Conservation (phyloP, 2,329 filamentous ascomycete genomes). For the Cucurbitaria berberidis region DNA sequence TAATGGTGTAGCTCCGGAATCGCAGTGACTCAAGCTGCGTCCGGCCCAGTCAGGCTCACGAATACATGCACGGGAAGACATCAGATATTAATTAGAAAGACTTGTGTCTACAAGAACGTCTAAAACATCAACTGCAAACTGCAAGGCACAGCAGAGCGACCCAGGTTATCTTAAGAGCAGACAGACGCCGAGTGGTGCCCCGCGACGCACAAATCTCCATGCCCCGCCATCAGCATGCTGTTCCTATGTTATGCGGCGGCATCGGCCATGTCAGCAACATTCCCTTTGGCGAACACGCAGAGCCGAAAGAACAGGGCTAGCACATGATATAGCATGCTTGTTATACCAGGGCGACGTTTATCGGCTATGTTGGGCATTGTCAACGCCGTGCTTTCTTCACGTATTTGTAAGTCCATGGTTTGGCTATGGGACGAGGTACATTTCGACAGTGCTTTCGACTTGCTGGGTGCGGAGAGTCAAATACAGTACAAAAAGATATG, state of each 20-base stretch:
- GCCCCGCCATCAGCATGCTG: constrained; percentile 14
- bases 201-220: background rate
- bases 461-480: too few relatives aligned
- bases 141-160: background rate
- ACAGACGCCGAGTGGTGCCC: background rate
- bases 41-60: constrained; percentile 9
- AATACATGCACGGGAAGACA: constrained; percentile 8
- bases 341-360: too few relatives aligned
- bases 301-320: too few relatives aligned
- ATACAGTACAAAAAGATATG: too few relatives aligned
- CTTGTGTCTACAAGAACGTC: background rate
- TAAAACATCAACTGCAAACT: background rate
- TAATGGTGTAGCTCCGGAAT: constrained; percentile 34
- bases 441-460: too few relatives aligned
- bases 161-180: background rate
- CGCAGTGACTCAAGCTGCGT: constrained; percentile 33
- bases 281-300: too few relatives aligned
- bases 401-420: too few relatives aligned
- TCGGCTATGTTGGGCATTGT: too few relatives aligned
- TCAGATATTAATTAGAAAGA: background rate
- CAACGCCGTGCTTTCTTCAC: too few relatives aligned
- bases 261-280: background rate
- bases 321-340: too few relatives aligned
- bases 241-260: constrained; percentile 15
- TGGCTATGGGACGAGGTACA: too few relatives aligned